Evolutionary conservation across 129 eudicot species (phyloP), one percentile per base, ranked within the genome.

Genomic region (Chrysanthemum makinoi): DNA sequence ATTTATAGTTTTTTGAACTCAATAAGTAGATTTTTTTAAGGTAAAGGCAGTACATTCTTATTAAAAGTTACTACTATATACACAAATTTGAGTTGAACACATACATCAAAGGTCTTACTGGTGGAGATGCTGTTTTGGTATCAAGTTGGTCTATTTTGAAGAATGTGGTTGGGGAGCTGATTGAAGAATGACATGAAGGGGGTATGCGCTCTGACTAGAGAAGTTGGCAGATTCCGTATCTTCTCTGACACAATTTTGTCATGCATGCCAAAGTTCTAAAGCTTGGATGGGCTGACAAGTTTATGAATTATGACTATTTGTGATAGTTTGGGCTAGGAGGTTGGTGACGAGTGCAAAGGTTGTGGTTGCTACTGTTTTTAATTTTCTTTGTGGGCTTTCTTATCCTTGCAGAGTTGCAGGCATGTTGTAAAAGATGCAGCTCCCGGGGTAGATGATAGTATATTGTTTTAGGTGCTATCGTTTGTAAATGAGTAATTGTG

Each of bases 141-240:
- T 57, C 6, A 14, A 58, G 15, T 20, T 56, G 5, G 16, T 43
- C 54, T 4, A 30, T 65, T 12, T 65, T 66, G 20, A 47, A 66
- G 71, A 66, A 20, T 48, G 57, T 66, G 48, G 57, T 35, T 20
- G 58, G 71, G 26, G 35, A n/a, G 19, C 39, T 22, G n/a, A 12
- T n/a, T 1, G 47, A 33, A 62, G 68, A 33, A 62, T 62, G 14
- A 10, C 2, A 7, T 13, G 66, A 10, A 0, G 44, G 10, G 66
- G 13, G 13, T 11, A 62, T 62, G 3, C 61, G 3, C 61, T 55
- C 30, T 26, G 30, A 28, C 33, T 4, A 3, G 33, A 28, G 33
- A 28, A 28, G 33, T 28, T 39, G 46, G 46, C 46, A 5, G 46
- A 39, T 39, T 39, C 8, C 46, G 12, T 1, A 5, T 15, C 19